These are phyloP conservation scores for Persicaria tinctoria DNA, from an alignment of 148 eudicot species.

Conservation along the genomic window DNA sequence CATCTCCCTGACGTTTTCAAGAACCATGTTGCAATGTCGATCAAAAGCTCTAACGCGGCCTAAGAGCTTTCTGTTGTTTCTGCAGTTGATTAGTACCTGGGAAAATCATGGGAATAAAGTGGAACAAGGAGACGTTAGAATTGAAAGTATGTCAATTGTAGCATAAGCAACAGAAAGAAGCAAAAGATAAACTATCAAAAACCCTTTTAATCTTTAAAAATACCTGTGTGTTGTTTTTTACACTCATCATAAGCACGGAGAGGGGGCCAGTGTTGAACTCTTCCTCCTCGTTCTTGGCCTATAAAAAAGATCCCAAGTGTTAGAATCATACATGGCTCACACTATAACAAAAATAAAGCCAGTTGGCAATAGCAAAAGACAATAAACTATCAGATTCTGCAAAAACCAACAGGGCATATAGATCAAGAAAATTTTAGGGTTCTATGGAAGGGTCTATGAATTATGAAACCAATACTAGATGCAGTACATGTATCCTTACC, in stretches of 20 bases:
- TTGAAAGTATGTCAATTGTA: neutral
- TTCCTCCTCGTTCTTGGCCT: constrained; percentile 87
- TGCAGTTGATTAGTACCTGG: constrained; percentile 89
- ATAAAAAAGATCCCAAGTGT: neutral
- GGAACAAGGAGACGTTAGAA: neutral
- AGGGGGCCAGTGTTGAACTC: constrained; percentile 93
- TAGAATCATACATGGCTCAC: neutral
- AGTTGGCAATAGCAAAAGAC: neutral
- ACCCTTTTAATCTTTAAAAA: neutral
- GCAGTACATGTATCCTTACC: neutral
- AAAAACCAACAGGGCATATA: neutral
- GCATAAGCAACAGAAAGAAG: neutral
- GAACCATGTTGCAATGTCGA: constrained; percentile 75
- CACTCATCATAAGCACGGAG: constrained; percentile 87
- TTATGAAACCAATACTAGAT: neutral
- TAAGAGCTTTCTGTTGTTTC: constrained; percentile 79
- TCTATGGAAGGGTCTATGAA: neutral
- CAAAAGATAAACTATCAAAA: neutral
- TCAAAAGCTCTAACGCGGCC: constrained; percentile 77
- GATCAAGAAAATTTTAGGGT: neutral
- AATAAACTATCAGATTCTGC: neutral
- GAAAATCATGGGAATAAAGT: neutral
- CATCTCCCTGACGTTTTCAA: constrained; percentile 81
- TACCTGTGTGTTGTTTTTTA: constrained; percentile 87
- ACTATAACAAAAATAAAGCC: neutral